Conservation (phyloP, 345 rosid species). For the Clausena lansium region DNA sequence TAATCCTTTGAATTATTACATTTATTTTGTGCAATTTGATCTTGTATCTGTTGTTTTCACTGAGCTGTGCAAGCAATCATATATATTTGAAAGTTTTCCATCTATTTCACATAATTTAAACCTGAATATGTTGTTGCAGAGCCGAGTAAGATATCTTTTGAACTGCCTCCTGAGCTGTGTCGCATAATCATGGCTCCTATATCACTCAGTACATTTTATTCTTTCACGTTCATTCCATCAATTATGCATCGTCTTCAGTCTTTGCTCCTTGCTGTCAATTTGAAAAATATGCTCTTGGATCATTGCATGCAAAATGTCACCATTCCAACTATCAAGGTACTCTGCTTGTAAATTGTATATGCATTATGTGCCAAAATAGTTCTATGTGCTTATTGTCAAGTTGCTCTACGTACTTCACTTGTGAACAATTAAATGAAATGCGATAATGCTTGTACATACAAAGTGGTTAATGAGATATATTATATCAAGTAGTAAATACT, state of each 20-base stretch:
- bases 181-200: conserved; percentile 57
- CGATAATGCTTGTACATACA: background rate
- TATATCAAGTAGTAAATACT: background rate
- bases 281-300: conserved; percentile 52
- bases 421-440: background rate
- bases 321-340: conserved; percentile 79
- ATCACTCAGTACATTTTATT: conserved; percentile 62
- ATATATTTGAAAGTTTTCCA: background rate
- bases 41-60: conserved; percentile 13
- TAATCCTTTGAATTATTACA: background rate
- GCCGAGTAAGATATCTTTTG: conserved; percentile 40
- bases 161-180: conserved; percentile 94
- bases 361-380: background rate
- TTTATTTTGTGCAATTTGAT: background rate
- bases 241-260: conserved; percentile 77
- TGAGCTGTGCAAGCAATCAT: conserved; percentile 28
- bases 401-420: background rate
- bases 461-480: background rate
- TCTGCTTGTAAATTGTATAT: background rate
- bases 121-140: conserved; percentile 37
- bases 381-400: too few species aligned
- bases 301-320: conserved; percentile 30
- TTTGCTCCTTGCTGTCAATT: conserved; percentile 66
- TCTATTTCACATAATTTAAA: background rate
- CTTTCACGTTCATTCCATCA: conserved; percentile 72